A percentile compares a stretch with the other conserved stretches of the same genome.
phyloP scores from a whole-genome alignment of 1,284 basidiomycete genomes.

The Naganishia albida region DNA sequence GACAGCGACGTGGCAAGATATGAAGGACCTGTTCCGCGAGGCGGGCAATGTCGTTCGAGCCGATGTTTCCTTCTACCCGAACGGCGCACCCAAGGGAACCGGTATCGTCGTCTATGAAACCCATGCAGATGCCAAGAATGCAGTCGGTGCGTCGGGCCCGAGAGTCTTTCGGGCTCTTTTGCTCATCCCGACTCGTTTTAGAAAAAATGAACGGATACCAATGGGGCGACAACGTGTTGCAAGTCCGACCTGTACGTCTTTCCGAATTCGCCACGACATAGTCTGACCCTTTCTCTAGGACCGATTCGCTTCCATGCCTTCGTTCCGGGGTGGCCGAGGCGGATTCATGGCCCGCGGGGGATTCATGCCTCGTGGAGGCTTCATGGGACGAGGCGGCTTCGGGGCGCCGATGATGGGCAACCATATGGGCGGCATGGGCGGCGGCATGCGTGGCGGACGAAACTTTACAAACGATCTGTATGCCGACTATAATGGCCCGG shows the following conservation, averaged over 20 bases:
- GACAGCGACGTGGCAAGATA: conserved; percentile 96
- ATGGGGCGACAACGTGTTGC: conserved; percentile 87
- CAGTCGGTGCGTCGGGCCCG: conserved; percentile 70
- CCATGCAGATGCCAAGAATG: conserved; percentile 82
- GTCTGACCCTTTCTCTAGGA: conserved; percentile 61
- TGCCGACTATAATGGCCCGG: conserved; percentile 56
- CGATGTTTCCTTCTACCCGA: conserved; percentile 86
- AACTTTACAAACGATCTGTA: conserved; percentile 51
- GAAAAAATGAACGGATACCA: conserved; percentile 93
- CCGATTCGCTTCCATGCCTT: conserved; percentile 67
- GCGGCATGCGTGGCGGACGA: conserved; percentile 45
- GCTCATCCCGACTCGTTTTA: conserved; percentile 46
- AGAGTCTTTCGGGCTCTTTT: background rate
- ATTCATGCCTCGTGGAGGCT: conserved; percentile 59
- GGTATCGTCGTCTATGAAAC: conserved; percentile 94
- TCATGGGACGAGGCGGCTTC: conserved; percentile 55
- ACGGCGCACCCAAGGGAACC: conserved; percentile 90
- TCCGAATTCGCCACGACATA: conserved; percentile 14
- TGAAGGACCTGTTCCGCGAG: conserved; percentile 93
- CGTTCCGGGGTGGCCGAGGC: conserved; percentile 42
- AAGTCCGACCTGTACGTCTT: conserved; percentile 80
- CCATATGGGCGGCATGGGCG: conserved; percentile 57
- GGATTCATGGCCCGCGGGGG: conserved; percentile 60
- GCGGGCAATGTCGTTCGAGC: conserved; percentile 92
- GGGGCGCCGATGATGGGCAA: conserved; percentile 64